These are phyloP conservation scores for Puccinia horiana DNA, from an alignment of 1,284 basidiomycete species.

Conservation along the genomic window DNA sequence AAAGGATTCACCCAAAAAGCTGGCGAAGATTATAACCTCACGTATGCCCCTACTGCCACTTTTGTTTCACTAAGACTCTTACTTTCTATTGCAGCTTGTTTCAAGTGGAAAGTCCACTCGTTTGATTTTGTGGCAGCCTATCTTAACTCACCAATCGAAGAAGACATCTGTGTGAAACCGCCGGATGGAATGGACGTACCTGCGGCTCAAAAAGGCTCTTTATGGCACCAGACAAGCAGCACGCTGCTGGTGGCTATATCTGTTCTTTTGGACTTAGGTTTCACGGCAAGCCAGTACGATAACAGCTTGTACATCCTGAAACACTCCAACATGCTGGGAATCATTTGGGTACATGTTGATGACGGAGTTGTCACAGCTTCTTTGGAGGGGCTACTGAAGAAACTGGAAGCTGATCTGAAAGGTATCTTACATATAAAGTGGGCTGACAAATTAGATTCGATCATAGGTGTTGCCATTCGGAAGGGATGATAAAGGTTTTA, in stretches of 20 bases:
- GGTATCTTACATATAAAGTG: background rate
- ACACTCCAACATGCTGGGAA: too few species aligned
- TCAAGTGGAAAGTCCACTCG: background rate
- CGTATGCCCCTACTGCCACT: too few species aligned
- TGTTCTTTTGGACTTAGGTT: background rate
- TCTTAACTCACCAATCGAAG: conserved; percentile 7
- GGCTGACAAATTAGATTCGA: background rate
- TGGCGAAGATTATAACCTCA: conserved; percentile 43
- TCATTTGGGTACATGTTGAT: background rate
- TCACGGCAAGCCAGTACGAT: background rate
- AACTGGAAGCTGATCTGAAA: background rate
- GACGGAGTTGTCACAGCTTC: background rate
- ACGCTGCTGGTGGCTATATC: conserved; percentile 3
- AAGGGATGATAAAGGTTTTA: background rate
- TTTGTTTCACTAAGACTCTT: background rate
- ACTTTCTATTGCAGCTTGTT: background rate
- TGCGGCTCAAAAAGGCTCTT: too few species aligned
- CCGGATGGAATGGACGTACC: background rate
- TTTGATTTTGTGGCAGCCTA: conserved; percentile 27
- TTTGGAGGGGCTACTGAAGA: background rate
- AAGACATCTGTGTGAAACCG: background rate
- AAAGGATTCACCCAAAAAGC: conserved; percentile 46
- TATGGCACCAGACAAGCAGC: too few species aligned
- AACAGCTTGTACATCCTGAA: background rate
- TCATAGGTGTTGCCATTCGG: background rate